Base-by-base conservation (phyloP, 371 early-diverging fungal species). In the Syncephalis plumigaleata region DNA sequence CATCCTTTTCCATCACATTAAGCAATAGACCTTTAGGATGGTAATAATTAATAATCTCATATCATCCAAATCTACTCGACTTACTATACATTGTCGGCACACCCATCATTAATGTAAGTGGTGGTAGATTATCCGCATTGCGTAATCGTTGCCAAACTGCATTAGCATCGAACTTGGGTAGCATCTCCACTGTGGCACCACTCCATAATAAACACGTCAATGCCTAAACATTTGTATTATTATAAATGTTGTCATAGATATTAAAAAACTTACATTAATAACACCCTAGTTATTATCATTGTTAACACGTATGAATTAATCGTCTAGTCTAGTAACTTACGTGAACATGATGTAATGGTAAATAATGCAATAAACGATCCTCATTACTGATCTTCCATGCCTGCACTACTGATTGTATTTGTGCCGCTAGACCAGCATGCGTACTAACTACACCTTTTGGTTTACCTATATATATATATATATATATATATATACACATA, bases 341-440 rank as follows among this genome's bases (percentile, higher is more conserved):
- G 48, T 90, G 91, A 3, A 85, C 66, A 55, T 91, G 91, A 56
- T 89, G 86, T 16, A 91, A 57, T 0, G 91, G 91, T 2, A 91
- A 65, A 21, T 75, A 65, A 48, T 88, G 82, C 31, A 84, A 69
- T 44, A 88, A 73, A 9, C 72, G 57, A 58, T 91, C 91, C 1
- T 57, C 36, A 0, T 52, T 2, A 0, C 69, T 61, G 77, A 78
- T 81, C 23, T 65, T 51, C 91, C 91, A 91, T 2, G 84, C 82
- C n/a, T 63, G 53, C 2, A 73, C 60, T 13, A 91, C 63, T 0
- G 71, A 67, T 22, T 61, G 49, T 20, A 75, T 64, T 52, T 85
- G 85, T 0, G 79, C 75, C 7, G 67, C 62, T n/a, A 87, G 61
- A 23, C 64, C 73, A 2, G 51, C 56, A 45, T 77, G 80, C 0